phyloP scores from a whole-genome alignment of 352 stramenopile genomes.

The Pythium apleroticum region DNA sequence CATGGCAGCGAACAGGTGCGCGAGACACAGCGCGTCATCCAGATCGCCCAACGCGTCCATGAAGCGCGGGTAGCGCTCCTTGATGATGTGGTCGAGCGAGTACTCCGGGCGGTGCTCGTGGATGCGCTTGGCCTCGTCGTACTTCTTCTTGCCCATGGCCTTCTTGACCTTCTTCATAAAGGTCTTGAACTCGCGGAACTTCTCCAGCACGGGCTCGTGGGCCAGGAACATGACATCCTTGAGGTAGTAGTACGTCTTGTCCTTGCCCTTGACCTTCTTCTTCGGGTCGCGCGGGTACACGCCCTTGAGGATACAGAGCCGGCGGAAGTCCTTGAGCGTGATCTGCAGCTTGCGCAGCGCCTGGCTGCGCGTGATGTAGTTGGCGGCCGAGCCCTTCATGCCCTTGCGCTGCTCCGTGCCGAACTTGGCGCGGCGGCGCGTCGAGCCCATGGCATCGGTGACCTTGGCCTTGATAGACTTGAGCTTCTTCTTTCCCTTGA shows the following conservation, averaged over 20 bases:
- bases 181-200: slow-evolving; percentile 97
- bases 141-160: slow-evolving; percentile 85
- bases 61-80: slow-evolving; percentile 98
- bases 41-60: slow-evolving; percentile 96
- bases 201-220: slow-evolving; percentile 98
- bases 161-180: slow-evolving; percentile 98
- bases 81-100: slow-evolving; percentile 97
- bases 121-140: slow-evolving; percentile 74
- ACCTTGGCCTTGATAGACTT: slow-evolving; percentile 90
- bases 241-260: slow-evolving; percentile 99
- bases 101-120: slow-evolving; percentile 92
- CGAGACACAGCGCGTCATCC: slow-evolving; percentile 97
- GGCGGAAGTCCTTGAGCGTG: slow-evolving; percentile 98
- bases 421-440: slow-evolving; percentile 77
- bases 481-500: slow-evolving; percentile 90
- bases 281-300: slow-evolving; percentile 98
- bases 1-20: slow-evolving; percentile 97
- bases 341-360: slow-evolving; percentile 96
- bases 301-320: slow-evolving; percentile 99
- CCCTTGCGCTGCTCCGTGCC: slow-evolving; percentile 87
- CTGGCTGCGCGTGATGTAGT: slow-evolving; percentile 95
- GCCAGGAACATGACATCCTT: slow-evolving; percentile 98
- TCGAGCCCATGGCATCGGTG: slow-evolving; percentile 82
- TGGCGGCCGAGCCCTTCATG: slow-evolving; percentile 80
- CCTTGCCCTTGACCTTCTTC: slow-evolving; percentile 93